Evolutionary conservation across 495 filamentous ascomycete species (phyloP).

Genomic region (Annulohypoxylon stygium): DNA sequence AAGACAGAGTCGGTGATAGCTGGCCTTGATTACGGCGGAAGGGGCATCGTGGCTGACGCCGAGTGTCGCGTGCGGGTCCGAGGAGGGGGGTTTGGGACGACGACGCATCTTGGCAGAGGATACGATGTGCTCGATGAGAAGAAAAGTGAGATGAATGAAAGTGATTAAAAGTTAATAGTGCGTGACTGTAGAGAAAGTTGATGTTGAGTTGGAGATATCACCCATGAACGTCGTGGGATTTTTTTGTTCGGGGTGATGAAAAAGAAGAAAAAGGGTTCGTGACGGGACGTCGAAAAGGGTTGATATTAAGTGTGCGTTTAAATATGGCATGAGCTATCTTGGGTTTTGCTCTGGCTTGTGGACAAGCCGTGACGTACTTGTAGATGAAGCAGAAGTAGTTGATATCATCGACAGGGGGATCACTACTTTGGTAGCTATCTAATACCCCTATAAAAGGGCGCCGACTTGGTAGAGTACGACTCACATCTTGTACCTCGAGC

Average conservation of each 20-base stretch:
- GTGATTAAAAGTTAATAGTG: neutral
- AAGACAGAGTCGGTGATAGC: slow-evolving; percentile 7
- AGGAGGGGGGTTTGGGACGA: neutral
- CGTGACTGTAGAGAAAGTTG: too few species aligned
- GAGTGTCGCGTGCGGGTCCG: slow-evolving; percentile 9
- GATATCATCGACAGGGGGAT: too few species aligned
- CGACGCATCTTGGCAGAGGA: slow-evolving; percentile 14
- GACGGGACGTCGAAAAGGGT: neutral
- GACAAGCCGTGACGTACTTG: too few species aligned
- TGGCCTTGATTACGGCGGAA: neutral
- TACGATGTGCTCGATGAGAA: neutral
- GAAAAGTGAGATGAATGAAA: neutral
- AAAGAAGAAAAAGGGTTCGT: neutral
- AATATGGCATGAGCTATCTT: too few species aligned
- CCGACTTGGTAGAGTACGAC: too few species aligned
- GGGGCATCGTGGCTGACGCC: neutral
- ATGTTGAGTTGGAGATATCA: too few species aligned
- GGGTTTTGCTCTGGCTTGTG: too few species aligned
- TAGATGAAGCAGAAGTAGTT: too few species aligned
- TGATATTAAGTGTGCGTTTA: neutral
- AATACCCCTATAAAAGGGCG: too few species aligned
- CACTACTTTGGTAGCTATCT: too few species aligned
- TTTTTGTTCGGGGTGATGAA: neutral
- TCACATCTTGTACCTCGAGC: too few species aligned
- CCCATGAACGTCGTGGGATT: neutral